phyloP scores from a whole-genome alignment of 1,284 basidiomycete genomes.

The Thelephora terrestris region DNA sequence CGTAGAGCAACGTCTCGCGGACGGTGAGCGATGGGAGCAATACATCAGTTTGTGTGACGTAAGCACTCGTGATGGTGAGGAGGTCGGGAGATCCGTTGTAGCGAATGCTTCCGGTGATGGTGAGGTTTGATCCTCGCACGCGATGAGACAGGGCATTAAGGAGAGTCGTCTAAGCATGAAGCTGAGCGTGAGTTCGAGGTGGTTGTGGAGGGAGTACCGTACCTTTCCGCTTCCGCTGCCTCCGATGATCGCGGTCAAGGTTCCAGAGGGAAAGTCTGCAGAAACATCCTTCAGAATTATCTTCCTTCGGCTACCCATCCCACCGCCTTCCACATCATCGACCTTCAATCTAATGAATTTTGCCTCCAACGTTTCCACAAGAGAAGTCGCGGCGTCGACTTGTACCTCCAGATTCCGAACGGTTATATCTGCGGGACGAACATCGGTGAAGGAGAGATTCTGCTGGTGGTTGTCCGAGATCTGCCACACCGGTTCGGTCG shows the following conservation, averaged over 20 bases:
- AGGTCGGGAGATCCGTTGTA: background rate
- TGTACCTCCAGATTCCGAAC: background rate
- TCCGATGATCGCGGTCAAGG: slow-evolving; percentile 9
- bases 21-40: slow-evolving; percentile 17
- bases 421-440: background rate
- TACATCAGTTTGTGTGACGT: too few relatives aligned
- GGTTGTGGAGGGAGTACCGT: background rate
- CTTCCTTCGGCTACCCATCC: background rate
- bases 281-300: slow-evolving; percentile 4
- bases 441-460: background rate
- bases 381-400: background rate
- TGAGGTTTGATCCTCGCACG: background rate
- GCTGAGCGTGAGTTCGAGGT: too few relatives aligned
- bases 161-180: background rate
- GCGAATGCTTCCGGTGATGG: background rate
- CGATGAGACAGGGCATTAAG: background rate
- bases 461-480: background rate
- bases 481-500: too few relatives aligned
- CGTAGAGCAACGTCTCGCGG: slow-evolving; percentile 38
- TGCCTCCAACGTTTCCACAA: background rate
- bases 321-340: background rate
- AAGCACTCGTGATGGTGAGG: too few relatives aligned
- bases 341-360: background rate
- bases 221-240: slow-evolving; percentile 9
- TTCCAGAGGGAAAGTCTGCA: slow-evolving; percentile 8